Percentiles rank a stretch among this genome's conserved stretches.
These are phyloP conservation scores for Wickerhamomyces hampshirensis DNA, from an alignment of 805 yeast genomes.

Conservation along the genomic window DNA sequence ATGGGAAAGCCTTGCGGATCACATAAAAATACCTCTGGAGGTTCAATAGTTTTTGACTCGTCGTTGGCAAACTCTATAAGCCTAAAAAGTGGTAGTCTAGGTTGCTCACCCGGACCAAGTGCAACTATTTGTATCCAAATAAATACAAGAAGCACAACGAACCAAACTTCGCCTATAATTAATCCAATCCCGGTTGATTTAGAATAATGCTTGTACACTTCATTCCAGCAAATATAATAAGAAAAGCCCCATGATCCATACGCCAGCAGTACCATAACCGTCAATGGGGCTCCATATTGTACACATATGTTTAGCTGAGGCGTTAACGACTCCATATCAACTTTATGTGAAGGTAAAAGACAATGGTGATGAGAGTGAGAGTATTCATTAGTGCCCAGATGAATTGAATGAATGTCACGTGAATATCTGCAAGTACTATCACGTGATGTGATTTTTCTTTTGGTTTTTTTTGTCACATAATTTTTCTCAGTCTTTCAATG, in stretches of 20 bases:
- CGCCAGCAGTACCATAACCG: constrained; percentile 5
- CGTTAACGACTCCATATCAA: neutral
- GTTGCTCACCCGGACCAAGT: constrained; percentile 58
- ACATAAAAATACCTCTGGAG: constrained; percentile 62
- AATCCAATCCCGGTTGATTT: constrained; percentile 28
- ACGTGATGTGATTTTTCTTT: no score
- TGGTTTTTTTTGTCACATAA: constrained; percentile 7
- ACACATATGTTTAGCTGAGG: neutral
- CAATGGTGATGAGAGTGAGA: no score
- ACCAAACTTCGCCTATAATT: constrained; percentile 26
- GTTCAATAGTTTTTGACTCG: constrained; percentile 24
- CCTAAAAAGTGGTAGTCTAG: constrained; percentile 32
- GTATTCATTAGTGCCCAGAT: no score
- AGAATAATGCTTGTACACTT: constrained; percentile 23
- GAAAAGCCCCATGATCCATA: constrained; percentile 23
- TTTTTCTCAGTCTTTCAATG: constrained; percentile 1
- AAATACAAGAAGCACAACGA: constrained; percentile 23
- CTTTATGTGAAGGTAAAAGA: no score
- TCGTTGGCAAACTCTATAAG: constrained; percentile 19
- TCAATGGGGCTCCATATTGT: constrained; percentile 7
- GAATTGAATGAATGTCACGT: no score
- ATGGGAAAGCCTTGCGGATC: constrained; percentile 69
- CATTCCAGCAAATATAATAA: constrained; percentile 27
- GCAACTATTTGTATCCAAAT: constrained; percentile 42
- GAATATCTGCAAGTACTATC: no score